A percentile compares a stretch with the other conserved stretches of the same genome.
Evolutionary conservation across 495 filamentous ascomycete genomes (phyloP).

Genomic region (Evansstolkia leycettana): DNA sequence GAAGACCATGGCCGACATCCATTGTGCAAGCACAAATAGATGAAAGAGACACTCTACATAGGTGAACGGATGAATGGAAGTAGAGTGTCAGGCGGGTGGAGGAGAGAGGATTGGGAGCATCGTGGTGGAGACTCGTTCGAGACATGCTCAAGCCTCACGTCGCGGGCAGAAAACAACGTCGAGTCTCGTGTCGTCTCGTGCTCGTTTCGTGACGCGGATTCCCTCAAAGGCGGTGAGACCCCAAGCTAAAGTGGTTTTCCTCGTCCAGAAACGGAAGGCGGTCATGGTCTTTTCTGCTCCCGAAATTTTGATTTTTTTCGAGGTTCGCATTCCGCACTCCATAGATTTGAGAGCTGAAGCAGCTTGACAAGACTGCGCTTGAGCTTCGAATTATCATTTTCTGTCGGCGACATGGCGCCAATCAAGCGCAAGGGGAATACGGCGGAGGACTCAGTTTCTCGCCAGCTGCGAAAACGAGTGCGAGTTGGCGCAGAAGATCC

Average conservation of each 20-base stretch:
- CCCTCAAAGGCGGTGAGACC: too few relatives aligned
- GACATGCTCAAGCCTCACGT: constrained; percentile 5
- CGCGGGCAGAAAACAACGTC: constrained; percentile 6
- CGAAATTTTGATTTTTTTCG: constrained; percentile 2
- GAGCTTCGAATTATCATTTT: constrained; percentile 4
- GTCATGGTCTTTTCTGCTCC: constrained; percentile 1
- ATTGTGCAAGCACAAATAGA: constrained; percentile 19
- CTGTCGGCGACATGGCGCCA: constrained; percentile 29
- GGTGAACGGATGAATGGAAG: constrained; percentile 3
- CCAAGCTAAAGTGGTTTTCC: constrained; percentile 4
- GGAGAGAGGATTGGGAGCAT: constrained; percentile 4
- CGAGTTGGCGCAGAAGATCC: constrained; percentile 31
- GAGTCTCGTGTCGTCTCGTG: constrained; percentile 14
- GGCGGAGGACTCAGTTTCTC: constrained; percentile 23
- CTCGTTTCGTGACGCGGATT: constrained; percentile 18
- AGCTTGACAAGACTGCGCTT: neutral
- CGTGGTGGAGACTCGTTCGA: constrained; percentile 6
- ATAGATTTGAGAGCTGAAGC: neutral
- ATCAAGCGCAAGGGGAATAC: constrained; percentile 39
- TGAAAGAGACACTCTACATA: constrained; percentile 13
- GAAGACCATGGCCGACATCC: constrained; percentile 22
- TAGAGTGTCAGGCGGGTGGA: constrained; percentile 1
- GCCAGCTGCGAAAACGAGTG: constrained; percentile 33
- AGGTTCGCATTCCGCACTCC: neutral
- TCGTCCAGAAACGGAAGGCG: constrained; percentile 14